phyloP scores from a whole-genome alignment of 352 stramenopile species.

The Pythium aquatile region DNA sequence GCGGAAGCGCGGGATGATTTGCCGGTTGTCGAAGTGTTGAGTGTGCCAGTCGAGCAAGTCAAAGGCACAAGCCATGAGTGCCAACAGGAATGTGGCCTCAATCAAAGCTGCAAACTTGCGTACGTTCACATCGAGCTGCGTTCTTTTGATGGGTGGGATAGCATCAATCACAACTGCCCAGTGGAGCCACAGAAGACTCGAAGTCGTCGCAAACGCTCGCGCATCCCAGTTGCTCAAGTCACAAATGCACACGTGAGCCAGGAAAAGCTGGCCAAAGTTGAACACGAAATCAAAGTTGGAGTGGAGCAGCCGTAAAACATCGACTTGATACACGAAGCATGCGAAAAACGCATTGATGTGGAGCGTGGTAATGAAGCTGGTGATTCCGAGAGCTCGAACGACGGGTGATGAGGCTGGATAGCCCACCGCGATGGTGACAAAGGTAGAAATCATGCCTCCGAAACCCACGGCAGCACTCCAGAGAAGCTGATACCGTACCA shows the following conservation, averaged over 20 bases:
- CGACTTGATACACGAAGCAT: conserved; percentile 15
- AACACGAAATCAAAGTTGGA: conserved; percentile 20
- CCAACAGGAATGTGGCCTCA: background rate
- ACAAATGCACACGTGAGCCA: conserved; percentile 13
- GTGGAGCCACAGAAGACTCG: conserved; percentile 26
- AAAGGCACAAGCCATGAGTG: background rate
- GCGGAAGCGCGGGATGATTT: background rate
- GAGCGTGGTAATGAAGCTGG: background rate
- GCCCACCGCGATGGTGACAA: background rate
- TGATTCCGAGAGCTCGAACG: background rate
- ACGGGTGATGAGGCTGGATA: background rate
- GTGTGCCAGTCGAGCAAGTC: background rate
- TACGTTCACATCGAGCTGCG: background rate
- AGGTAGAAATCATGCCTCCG: background rate
- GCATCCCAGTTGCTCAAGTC: conserved; percentile 14
- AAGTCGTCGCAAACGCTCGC: background rate
- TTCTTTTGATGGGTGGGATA: conserved; percentile 2
- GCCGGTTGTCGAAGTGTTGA: conserved; percentile 3
- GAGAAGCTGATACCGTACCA: background rate
- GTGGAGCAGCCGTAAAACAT: conserved; percentile 9
- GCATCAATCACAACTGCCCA: conserved; percentile 20
- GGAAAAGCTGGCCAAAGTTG: conserved; percentile 9
- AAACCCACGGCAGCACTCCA: background rate
- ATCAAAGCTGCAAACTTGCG: background rate
- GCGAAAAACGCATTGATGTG: background rate